A percentile compares a stretch with the other conserved stretches of the same genome.
Evolutionary conservation across 345 rosid genomes (phyloP).

Genomic region (Gynandropsis gynandra): DNA sequence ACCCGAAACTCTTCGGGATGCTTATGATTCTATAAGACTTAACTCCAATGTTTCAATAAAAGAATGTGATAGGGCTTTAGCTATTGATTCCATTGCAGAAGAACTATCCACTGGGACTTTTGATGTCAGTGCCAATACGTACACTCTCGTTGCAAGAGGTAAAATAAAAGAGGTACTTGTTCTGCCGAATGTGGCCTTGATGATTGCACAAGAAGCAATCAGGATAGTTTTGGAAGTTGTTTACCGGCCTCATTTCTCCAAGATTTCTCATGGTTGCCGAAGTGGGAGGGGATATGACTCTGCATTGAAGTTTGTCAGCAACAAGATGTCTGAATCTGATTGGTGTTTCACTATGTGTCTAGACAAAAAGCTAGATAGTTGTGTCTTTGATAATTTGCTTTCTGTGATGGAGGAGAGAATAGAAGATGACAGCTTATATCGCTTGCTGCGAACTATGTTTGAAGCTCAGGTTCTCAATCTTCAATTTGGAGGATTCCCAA

Average conservation of each 20-base stretch:
- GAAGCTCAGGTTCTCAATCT: constrained; percentile 61
- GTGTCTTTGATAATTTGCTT: constrained; percentile 44
- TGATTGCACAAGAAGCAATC: constrained; percentile 75
- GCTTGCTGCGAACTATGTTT: constrained; percentile 55
- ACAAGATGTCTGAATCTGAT: constrained; percentile 48
- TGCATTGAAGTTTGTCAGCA: constrained; percentile 63
- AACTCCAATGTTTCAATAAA: constrained; percentile 49
- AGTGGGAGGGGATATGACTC: constrained; percentile 68
- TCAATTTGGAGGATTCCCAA: constrained; percentile 86
- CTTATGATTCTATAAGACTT: constrained; percentile 55
- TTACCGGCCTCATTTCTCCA: constrained; percentile 69
- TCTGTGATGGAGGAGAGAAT: constrained; percentile 57
- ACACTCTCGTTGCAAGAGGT: constrained; percentile 51
- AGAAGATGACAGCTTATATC: constrained; percentile 42
- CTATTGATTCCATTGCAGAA: constrained; percentile 46
- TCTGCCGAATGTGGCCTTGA: constrained; percentile 58
- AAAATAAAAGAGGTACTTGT: constrained; percentile 56
- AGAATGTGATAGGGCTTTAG: constrained; percentile 21
- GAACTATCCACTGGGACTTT: constrained; percentile 57
- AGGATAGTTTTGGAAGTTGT: constrained; percentile 70
- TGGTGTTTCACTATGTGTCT: constrained; percentile 77
- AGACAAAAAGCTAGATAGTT: constrained; percentile 45
- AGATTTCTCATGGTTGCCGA: constrained; percentile 87
- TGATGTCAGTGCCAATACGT: constrained; percentile 46
- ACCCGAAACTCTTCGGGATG: constrained; percentile 64